phyloP scores from a whole-genome alignment of 352 stramenopile genomes.

The Globisporangium uncinulatum region DNA sequence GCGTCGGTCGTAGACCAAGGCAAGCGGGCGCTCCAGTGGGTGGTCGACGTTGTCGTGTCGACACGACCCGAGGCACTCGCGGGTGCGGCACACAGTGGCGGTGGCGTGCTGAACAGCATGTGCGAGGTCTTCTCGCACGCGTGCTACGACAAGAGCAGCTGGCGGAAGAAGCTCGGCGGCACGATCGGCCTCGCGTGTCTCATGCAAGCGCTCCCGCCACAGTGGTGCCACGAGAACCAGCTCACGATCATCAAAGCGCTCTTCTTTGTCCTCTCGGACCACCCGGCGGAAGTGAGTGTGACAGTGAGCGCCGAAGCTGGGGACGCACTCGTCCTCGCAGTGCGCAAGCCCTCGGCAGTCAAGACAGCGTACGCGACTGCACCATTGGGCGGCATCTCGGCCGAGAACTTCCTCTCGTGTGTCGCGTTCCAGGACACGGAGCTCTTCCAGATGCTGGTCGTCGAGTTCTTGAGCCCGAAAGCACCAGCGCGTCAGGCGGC shows the following conservation, averaged over 20 bases:
- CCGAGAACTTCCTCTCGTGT: slow-evolving; percentile 62
- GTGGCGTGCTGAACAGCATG: slow-evolving; percentile 68
- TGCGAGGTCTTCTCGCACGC: slow-evolving; percentile 79
- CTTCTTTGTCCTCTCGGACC: slow-evolving; percentile 86
- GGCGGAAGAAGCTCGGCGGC: slow-evolving; percentile 78
- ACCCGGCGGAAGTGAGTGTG: slow-evolving; percentile 76
- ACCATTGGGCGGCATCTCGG: slow-evolving; percentile 31
- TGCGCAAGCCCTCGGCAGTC: slow-evolving; percentile 56
- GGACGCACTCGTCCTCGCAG: slow-evolving; percentile 43
- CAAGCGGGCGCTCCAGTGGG: slow-evolving; percentile 38
- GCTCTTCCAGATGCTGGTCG: slow-evolving; percentile 84
- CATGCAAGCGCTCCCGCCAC: slow-evolving; percentile 50
- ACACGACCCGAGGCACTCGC: slow-evolving; percentile 11
- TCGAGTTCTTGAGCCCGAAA: slow-evolving; percentile 79
- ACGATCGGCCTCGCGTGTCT: slow-evolving; percentile 64
- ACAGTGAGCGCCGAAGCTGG: slow-evolving; percentile 72
- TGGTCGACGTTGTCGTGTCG: slow-evolving; percentile 41
- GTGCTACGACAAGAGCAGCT: slow-evolving; percentile 84
- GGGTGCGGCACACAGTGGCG: slow-evolving; percentile 44
- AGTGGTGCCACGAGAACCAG: slow-evolving; percentile 87
- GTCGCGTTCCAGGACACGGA: slow-evolving; percentile 81
- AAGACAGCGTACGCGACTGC: slow-evolving; percentile 30
- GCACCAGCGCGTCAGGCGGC: slow-evolving; percentile 59
- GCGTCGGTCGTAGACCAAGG: slow-evolving; percentile 48
- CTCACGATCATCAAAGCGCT: slow-evolving; percentile 78